phyloP scores from a whole-genome alignment of 257 asterid species.

The Schizonepeta tenuifolia region DNA sequence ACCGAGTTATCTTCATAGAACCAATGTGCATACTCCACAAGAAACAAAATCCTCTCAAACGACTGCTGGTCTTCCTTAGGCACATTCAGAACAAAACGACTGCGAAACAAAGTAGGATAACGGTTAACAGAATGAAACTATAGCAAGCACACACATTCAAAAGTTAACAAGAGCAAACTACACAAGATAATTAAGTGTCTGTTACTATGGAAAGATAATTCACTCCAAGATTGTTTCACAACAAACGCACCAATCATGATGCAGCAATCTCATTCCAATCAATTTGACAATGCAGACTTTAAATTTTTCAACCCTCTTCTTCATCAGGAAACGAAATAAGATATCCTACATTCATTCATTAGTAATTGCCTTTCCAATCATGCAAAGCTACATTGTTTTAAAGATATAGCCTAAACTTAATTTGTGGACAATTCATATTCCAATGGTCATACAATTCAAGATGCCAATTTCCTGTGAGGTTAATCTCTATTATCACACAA shows the following conservation, averaged over 20 bases:
- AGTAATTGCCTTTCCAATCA: not conserved
- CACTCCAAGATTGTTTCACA: not conserved
- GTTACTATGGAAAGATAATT: not conserved
- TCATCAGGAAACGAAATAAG: not conserved
- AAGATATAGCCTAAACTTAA: conserved; percentile 10
- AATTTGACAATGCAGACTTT: not conserved
- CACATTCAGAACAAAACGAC: conserved; percentile 96
- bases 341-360: not conserved
- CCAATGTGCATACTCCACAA: conserved; percentile 99
- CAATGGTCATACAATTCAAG: not conserved
- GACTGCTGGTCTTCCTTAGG: conserved; percentile 99
- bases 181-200: not conserved
- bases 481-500: too few relatives aligned
- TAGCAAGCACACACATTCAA: conserved; percentile 12
- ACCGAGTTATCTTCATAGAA: conserved; percentile 97
- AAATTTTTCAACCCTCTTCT: not conserved
- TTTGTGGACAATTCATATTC: not conserved
- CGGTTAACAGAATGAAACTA: conserved; percentile 8
- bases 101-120: conserved; percentile 42
- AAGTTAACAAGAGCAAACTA: not conserved
- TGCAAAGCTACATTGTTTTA: not conserved
- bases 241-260: not conserved
- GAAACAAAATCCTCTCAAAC: conserved; percentile 95
- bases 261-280: not conserved
- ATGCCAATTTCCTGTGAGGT: not conserved